Conservation (phyloP, 164 flowering plant species). For the Amborella trichopoda region DNA sequence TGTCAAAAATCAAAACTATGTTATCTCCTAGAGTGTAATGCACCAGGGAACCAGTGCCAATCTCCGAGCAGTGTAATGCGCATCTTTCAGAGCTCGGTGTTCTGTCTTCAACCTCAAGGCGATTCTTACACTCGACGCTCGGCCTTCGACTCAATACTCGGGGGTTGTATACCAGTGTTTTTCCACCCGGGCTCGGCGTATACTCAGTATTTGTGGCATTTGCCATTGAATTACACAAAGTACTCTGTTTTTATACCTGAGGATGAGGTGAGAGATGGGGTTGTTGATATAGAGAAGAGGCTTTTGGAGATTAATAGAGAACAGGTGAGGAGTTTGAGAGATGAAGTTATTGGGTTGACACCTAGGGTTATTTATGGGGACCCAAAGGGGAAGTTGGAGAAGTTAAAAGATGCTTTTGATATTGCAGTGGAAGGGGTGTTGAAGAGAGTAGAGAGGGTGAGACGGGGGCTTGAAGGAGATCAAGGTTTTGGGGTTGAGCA, state of each 20-base stretch:
- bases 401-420: conserved; percentile 62
- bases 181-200: conserved; percentile 73
- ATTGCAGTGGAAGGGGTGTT: conserved; percentile 42
- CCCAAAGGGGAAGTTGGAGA: conserved; percentile 36
- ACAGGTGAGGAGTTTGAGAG: conserved; percentile 38
- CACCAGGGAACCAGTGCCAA: conserved; percentile 25
- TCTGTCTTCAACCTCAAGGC: conserved; percentile 71
- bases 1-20: conserved; percentile 31
- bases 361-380: conserved; percentile 57
- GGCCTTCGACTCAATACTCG: conserved; percentile 54
- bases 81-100: conserved; percentile 42
- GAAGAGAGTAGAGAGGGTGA: conserved; percentile 30
- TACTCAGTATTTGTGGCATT: conserved; percentile 61
- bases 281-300: conserved; percentile 24
- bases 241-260: conserved; percentile 58
- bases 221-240: conserved; percentile 31
- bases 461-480: no score
- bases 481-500: no score
- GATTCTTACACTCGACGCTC: conserved; percentile 62
- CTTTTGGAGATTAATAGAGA: conserved; percentile 20
- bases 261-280: conserved; percentile 22
- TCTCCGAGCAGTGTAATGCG: conserved; percentile 36
- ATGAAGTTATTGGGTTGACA: conserved; percentile 43
- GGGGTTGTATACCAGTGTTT: conserved; percentile 78
- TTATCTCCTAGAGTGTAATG: conserved; percentile 31